Conservation (phyloP, 2,329 filamentous ascomycete species). For the Keithomyces neogunnii region DNA sequence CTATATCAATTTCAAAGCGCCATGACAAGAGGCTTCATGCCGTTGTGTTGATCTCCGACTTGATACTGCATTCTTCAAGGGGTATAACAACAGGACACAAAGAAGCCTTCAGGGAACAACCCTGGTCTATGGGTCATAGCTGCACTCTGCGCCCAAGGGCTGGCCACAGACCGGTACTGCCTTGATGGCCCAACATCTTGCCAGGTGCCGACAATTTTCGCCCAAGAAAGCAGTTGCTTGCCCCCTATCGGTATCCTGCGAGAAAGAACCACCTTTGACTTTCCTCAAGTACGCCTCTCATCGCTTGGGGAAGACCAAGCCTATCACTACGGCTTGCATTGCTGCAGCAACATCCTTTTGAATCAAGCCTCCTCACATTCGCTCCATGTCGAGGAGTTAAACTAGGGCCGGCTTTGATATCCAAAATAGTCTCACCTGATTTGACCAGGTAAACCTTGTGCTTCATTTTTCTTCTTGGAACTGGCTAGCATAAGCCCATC, state of each 20-base stretch:
- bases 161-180: not conserved
- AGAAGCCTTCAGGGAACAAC: not conserved
- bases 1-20: not conserved
- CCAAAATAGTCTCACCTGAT: not conserved
- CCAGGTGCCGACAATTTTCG: not conserved
- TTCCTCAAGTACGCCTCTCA: no score
- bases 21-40: slow-evolving; percentile 1
- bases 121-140: not conserved
- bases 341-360: not conserved
- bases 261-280: not conserved
- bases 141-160: not conserved
- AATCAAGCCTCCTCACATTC: not conserved
- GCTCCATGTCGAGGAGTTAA: not conserved
- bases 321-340: not conserved
- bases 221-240: not conserved
- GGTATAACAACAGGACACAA: not conserved
- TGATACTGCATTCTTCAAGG: not conserved
- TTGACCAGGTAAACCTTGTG: not conserved
- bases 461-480: not conserved
- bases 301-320: no score
- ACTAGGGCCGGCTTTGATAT: not conserved
- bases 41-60: not conserved
- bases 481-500: not conserved
- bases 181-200: not conserved
- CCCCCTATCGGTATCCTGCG: not conserved